Base-by-base conservation (phyloP, 2,329 filamentous ascomycete species). In the Xenoacremonium recifei region DNA sequence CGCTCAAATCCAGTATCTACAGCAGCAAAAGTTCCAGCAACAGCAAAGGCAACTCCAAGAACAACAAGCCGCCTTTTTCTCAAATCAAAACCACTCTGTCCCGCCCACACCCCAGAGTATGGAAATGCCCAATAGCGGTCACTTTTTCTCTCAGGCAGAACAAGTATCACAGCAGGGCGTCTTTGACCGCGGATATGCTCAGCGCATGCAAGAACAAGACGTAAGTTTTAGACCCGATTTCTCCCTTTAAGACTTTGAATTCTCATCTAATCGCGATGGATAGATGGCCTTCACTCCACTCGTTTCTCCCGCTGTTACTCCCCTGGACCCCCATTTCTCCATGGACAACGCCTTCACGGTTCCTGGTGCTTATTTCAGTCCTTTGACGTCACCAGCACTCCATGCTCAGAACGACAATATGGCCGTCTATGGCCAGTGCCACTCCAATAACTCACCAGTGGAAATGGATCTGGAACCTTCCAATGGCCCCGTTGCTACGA, bases 231-330 rank as follows among this genome's bases (percentile, higher is more conserved):
- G n/a, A 15, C 10, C 15, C 23, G 7, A n/a, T n/a, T n/a, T n/a
- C n/a, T n/a, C n/a, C n/a, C n/a, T n/a, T n/a, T 27, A 27, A 27
- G 9, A 19, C 21, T 32, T 18, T 36, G 17, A 13, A 10, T 21
- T 27, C 13, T 16, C 35, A 45, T 35, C 54, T 58, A 35, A 39
- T 20, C 35, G 21, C 50, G 61, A 48, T 52, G 16, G 39, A 20
- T 57, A 85, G 80, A 82, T 88, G 77, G 74, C 82, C 9, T 91
- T 91, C 59, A 92, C 87, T 3, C 88, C 88, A 1, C 75, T 92
- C 21, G 87, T 88, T 10, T 91, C 88, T 15, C 88, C 88, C n/a
- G 88, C 87, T 4, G 87, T 92, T 32, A 91, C 87, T 2, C 87
- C 88, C 17, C 73, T 90, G 37, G 88, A 91, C 57, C 73, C 79